Evolutionary conservation across 441 rosid genomes (phyloP).

Genomic region (Rhodomyrtus psidioides): DNA sequence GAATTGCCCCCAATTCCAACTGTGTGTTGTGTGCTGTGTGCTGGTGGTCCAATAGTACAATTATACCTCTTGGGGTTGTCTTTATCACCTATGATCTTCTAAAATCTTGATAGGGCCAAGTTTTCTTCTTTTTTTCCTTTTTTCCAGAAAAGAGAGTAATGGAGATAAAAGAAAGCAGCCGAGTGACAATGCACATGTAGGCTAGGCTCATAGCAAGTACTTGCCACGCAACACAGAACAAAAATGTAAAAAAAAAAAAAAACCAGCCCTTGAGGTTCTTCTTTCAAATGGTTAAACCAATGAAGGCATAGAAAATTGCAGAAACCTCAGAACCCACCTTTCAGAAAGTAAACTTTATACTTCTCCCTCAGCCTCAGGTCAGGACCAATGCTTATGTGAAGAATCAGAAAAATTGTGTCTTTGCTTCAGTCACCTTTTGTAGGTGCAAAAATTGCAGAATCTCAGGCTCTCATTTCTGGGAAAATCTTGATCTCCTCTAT

Average conservation of each 20-base stretch:
- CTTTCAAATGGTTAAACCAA: not conserved
- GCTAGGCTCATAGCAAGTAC: not conserved
- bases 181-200: not conserved
- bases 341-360: not conserved
- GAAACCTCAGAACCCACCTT: not conserved
- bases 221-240: not conserved
- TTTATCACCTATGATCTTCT: slow-evolving; percentile 1
- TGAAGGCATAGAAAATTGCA: not conserved
- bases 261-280: not conserved
- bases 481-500: not conserved
- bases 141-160: not conserved
- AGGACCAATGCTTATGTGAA: not conserved
- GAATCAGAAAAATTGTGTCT: not conserved
- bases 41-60: not conserved
- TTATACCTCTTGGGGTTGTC: not conserved
- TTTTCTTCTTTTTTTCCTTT: not conserved
- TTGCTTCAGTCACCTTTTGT: not conserved
- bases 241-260: not conserved
- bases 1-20: not conserved
- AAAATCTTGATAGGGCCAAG: slow-evolving; percentile 2
- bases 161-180: not conserved
- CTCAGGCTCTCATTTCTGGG: not conserved
- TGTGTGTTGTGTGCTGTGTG: not conserved
- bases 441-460: not conserved
- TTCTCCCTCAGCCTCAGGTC: not conserved